Evolutionary conservation across 2,329 filamentous ascomycete genomes (phyloP).

Genomic region (Penicillium brasilianum): DNA sequence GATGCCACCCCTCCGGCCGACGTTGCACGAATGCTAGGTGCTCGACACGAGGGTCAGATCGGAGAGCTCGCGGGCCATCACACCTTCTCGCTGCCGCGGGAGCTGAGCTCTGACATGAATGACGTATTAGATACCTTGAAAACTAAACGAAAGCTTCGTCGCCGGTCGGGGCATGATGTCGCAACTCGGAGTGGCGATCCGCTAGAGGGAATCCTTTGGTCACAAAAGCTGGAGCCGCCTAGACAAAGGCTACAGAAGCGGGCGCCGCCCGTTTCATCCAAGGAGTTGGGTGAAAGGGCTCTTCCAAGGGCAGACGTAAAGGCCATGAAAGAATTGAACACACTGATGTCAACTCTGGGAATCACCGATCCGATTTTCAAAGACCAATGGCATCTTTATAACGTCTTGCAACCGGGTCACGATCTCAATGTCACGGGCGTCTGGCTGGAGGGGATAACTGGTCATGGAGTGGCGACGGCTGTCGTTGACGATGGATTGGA

Average conservation of each 20-base stretch:
- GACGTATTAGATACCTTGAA: constrained; percentile 58
- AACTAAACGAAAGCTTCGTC: constrained; percentile 66
- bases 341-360: constrained; percentile 67
- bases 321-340: constrained; percentile 63
- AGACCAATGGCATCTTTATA: constrained; percentile 95
- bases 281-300: constrained; percentile 37
- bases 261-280: constrained; percentile 42
- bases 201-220: constrained; percentile 75
- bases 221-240: constrained; percentile 73
- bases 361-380: constrained; percentile 90
- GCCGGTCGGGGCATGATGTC: constrained; percentile 36
- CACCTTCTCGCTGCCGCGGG: constrained; percentile 74
- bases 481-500: constrained; percentile 97
- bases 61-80: constrained; percentile 81
- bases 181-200: constrained; percentile 49
- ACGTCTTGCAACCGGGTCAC: constrained; percentile 78
- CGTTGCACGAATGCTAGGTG: constrained; percentile 73
- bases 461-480: constrained; percentile 84
- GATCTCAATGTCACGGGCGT: constrained; percentile 96
- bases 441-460: constrained; percentile 89
- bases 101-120: constrained; percentile 60
- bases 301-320: constrained; percentile 46
- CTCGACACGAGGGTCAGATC: constrained; percentile 80
- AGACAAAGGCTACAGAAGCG: constrained; percentile 68
- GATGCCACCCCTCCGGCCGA: constrained; percentile 66